These are phyloP conservation scores for Obelidium mucronatum DNA, from an alignment of 192 early-diverging fungal species.

Conservation along the genomic window DNA sequence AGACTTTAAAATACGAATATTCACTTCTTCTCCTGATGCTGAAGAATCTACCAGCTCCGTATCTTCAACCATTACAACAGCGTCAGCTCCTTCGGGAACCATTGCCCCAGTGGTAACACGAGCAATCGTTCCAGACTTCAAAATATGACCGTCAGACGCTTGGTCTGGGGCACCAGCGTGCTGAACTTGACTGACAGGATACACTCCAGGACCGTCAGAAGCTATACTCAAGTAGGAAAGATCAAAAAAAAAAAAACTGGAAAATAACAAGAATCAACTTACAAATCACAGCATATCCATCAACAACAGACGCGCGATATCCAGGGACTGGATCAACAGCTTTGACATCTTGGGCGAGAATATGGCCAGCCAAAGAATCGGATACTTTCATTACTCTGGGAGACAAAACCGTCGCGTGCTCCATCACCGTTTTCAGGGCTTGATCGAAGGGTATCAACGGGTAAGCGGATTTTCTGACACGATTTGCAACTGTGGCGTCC, in stretches of 20 bases:
- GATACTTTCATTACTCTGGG: constrained; percentile 50
- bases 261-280: constrained; percentile 25
- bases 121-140: constrained; percentile 70
- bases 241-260: neutral
- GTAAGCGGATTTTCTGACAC: constrained; percentile 83
- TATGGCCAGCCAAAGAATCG: constrained; percentile 62
- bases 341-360: constrained; percentile 78
- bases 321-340: constrained; percentile 81
- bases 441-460: constrained; percentile 77
- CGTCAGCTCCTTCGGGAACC: constrained; percentile 81
- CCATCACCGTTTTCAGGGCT: constrained; percentile 66
- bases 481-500: constrained; percentile 38
- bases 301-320: constrained; percentile 87
- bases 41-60: constrained; percentile 74
- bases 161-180: constrained; percentile 59
- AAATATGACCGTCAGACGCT: neutral
- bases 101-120: constrained; percentile 86
- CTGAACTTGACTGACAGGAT: constrained; percentile 67
- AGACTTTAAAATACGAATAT: constrained; percentile 51
- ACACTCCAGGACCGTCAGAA: constrained; percentile 81
- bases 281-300: constrained; percentile 93
- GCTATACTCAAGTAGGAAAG: constrained; percentile 41
- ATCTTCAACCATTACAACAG: constrained; percentile 98
- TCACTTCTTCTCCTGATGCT: constrained; percentile 61
- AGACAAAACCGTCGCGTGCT: constrained; percentile 41